A percentile compares a stretch with the other conserved stretches of the same genome.
phyloP scores from a whole-genome alignment of 1,284 basidiomycete species.

The Cryptococcus hybrid region DNA sequence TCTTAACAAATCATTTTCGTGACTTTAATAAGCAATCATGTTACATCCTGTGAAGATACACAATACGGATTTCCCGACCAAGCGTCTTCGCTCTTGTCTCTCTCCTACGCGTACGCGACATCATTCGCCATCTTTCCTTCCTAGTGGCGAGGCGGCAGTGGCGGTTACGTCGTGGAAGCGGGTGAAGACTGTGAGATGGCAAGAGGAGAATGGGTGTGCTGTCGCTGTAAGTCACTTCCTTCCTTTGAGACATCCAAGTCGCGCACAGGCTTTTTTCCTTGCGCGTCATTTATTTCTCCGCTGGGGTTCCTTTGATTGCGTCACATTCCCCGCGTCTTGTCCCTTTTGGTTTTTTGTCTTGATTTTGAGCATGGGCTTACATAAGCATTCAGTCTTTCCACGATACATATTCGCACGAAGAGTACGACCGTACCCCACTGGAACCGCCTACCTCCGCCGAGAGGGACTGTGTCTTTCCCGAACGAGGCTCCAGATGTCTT shows the following conservation, averaged over 20 bases:
- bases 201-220: slow-evolving; percentile 35
- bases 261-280: background rate
- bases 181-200: slow-evolving; percentile 42
- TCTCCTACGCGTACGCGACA: slow-evolving; percentile 29
- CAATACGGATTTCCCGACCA: background rate
- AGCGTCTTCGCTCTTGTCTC: slow-evolving; percentile 31
- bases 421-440: slow-evolving; percentile 52
- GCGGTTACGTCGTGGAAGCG: slow-evolving; percentile 18
- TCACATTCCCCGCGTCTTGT: background rate
- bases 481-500: slow-evolving; percentile 40
- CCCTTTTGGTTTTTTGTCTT: too few relatives aligned
- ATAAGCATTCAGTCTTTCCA: slow-evolving; percentile 34
- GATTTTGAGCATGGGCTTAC: too few relatives aligned
- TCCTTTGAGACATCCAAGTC: background rate
- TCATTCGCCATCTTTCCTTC: slow-evolving; percentile 10
- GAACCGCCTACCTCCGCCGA: slow-evolving; percentile 49
- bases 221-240: slow-evolving; percentile 33
- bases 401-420: slow-evolving; percentile 45
- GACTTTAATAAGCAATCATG: background rate
- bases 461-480: slow-evolving; percentile 47
- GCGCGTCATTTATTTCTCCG: background rate
- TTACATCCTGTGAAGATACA: too few relatives aligned
- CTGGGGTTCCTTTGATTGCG: background rate
- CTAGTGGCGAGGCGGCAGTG: slow-evolving; percentile 12
- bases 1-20: background rate